Conservation (phyloP, 441 rosid species). For the Euphorbia corollata region DNA sequence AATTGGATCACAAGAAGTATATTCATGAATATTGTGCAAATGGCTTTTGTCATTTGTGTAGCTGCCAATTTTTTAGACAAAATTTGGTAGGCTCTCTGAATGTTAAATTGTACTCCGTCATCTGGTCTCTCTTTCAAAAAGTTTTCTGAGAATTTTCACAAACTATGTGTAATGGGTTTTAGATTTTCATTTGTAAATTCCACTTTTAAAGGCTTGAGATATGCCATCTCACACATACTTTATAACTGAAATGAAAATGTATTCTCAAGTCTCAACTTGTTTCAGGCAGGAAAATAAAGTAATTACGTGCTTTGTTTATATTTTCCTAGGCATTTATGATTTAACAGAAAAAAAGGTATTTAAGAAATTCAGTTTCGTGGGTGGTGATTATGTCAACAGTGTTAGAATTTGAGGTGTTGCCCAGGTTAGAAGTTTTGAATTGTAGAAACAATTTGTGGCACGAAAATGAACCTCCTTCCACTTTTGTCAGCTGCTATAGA, state of each 20-base stretch:
- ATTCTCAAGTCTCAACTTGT: background rate
- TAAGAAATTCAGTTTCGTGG: background rate
- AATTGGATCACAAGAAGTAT: background rate
- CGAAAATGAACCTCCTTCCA: background rate
- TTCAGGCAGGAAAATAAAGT: background rate
- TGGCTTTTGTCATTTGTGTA: constrained; percentile 1
- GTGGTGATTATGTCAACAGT: background rate
- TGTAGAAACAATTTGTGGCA: background rate
- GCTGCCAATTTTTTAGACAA: background rate
- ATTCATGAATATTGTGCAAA: background rate
- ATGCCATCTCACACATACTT: background rate
- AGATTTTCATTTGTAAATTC: background rate
- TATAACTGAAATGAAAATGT: background rate
- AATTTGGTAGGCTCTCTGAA: background rate
- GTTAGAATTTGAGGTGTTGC: background rate
- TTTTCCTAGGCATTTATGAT: background rate
- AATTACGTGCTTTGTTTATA: background rate
- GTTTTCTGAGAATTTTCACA: background rate
- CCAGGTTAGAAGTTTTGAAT: background rate
- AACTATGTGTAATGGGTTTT: background rate
- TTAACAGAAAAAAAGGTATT: background rate
- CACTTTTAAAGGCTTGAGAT: background rate
- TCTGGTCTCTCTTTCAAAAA: background rate
- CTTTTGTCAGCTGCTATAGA: background rate
- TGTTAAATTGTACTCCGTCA: background rate